A percentile compares a stretch with the other conserved stretches of the same genome.
Conservation (phyloP, 148 eudicot species). For the Rhododendron mucronatum region DNA sequence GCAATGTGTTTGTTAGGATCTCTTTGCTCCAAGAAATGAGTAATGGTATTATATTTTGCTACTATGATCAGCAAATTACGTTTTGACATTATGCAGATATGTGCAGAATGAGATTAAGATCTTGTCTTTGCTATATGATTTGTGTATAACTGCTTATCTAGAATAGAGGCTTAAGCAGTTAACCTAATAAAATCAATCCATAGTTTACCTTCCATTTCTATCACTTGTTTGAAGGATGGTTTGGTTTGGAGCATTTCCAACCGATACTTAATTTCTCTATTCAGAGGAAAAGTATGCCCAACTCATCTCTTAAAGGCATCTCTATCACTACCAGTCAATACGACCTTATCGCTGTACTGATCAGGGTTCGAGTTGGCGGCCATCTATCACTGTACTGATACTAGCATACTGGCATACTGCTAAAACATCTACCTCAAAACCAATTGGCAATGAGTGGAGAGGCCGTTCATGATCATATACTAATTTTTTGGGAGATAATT, state of each 20-base stretch:
- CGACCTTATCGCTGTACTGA: background rate
- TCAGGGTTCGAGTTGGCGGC: background rate
- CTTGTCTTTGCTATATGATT: background rate
- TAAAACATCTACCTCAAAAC: background rate
- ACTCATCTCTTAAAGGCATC: background rate
- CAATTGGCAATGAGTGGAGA: no score
- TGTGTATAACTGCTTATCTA: background rate
- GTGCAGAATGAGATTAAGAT: background rate
- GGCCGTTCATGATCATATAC: no score
- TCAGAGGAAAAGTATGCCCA: background rate
- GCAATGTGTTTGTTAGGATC: background rate
- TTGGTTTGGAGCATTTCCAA: background rate
- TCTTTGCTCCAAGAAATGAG: background rate
- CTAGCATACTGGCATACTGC: background rate
- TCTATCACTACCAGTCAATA: background rate
- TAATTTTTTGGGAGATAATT: background rate
- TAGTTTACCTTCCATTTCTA: background rate
- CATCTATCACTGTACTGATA: background rate
- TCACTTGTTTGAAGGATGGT: background rate
- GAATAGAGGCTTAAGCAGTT: conserved; percentile 7
- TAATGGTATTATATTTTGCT: background rate
- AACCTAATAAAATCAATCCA: background rate
- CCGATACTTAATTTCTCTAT: background rate
- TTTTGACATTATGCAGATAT: background rate
- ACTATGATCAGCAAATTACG: background rate